Conservation (phyloP, 2,329 filamentous ascomycete genomes). For the Septoria linicola region DNA sequence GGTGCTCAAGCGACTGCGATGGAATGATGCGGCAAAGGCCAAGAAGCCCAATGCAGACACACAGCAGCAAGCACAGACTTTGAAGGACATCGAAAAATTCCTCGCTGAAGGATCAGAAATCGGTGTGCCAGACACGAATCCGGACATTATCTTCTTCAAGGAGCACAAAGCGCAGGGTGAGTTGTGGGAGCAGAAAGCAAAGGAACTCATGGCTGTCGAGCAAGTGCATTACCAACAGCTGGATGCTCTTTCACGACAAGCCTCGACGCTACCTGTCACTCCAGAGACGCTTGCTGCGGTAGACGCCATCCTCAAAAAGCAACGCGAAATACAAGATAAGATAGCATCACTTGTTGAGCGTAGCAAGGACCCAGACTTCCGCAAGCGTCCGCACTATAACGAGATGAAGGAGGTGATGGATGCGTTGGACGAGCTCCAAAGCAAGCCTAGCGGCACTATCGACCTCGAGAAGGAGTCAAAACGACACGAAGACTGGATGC, state of each 20-base stretch:
- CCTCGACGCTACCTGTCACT: constrained; percentile 75
- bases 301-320: constrained; percentile 91
- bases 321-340: constrained; percentile 87
- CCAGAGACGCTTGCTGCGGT: constrained; percentile 76
- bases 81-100: constrained; percentile 76
- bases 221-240: constrained; percentile 91
- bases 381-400: constrained; percentile 77
- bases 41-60: constrained; percentile 40
- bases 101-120: constrained; percentile 75
- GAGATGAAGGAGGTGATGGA: constrained; percentile 91
- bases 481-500: constrained; percentile 98
- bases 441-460: constrained; percentile 84
- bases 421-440: constrained; percentile 82
- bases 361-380: constrained; percentile 71
- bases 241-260: constrained; percentile 84
- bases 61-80: constrained; percentile 59
- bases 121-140: constrained; percentile 75
- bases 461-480: constrained; percentile 94
- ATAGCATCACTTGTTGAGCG: constrained; percentile 79
- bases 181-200: constrained; percentile 88
- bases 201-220: constrained; percentile 89
- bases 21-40: constrained; percentile 74
- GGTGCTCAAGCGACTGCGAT: constrained; percentile 80
- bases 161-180: constrained; percentile 75
- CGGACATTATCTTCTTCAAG: constrained; percentile 71